phyloP scores from a whole-genome alignment of 2,329 filamentous ascomycete species.

The Fusarium odoratissimum region DNA sequence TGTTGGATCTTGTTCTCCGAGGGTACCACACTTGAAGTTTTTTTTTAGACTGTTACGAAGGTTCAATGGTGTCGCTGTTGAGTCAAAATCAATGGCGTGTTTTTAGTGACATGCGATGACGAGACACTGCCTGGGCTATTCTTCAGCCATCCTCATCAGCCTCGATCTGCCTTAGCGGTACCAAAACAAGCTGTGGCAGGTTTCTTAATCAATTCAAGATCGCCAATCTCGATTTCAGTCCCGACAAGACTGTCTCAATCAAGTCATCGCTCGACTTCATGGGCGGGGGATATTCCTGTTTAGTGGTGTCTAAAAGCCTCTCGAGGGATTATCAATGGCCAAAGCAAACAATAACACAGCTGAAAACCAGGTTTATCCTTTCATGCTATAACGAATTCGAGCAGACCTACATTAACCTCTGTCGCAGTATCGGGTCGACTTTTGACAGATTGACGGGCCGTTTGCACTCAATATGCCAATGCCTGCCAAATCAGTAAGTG shows the following conservation, averaged over 20 bases:
- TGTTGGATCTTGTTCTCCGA: constrained; percentile 1
- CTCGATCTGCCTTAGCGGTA: constrained; percentile 27
- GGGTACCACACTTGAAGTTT: constrained; percentile 18
- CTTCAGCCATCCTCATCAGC: constrained; percentile 26
- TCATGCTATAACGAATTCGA: constrained; percentile 15
- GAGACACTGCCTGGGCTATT: constrained; percentile 18
- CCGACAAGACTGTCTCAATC: constrained; percentile 27
- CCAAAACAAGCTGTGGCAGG: constrained; percentile 17
- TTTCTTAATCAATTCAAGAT: constrained; percentile 31
- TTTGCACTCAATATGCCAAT: not conserved
- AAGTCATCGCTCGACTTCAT: constrained; percentile 23
- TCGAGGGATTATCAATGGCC: constrained; percentile 13
- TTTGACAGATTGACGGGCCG: constrained; percentile 8
- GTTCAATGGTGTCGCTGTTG: not conserved
- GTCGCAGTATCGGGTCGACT: not conserved
- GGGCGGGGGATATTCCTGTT: constrained; percentile 34
- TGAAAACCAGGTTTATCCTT: constrained; percentile 17
- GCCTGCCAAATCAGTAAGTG: constrained; percentile 1
- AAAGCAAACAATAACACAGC: constrained; percentile 6
- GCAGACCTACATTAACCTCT: constrained; percentile 18
- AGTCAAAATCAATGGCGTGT: constrained; percentile 17
- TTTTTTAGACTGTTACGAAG: not conserved
- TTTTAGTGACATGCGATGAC: constrained; percentile 38
- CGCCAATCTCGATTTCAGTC: constrained; percentile 42
- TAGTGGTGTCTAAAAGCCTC: constrained; percentile 22